phyloP scores from a whole-genome alignment of 2,329 filamentous ascomycete species.

The Claviceps humidiphila region DNA sequence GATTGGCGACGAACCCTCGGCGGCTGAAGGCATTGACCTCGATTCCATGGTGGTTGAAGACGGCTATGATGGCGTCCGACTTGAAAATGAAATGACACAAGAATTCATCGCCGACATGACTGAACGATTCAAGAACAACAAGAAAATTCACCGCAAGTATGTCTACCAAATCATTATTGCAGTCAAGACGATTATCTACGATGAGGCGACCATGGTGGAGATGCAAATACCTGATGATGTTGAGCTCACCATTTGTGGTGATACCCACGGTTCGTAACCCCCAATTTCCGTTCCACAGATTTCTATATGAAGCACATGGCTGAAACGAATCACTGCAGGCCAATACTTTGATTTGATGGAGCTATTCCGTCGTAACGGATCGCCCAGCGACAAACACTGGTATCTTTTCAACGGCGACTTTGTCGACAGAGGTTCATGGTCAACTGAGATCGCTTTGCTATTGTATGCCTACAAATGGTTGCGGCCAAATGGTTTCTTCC shows the following conservation, averaged over 20 bases:
- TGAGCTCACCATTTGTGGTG: slow-evolving; percentile 85
- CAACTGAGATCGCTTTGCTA: slow-evolving; percentile 85
- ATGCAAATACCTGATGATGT: slow-evolving; percentile 65
- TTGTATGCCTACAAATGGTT: slow-evolving; percentile 97
- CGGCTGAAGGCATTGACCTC: slow-evolving; percentile 78
- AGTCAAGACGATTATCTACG: slow-evolving; percentile 78
- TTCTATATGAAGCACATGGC: neutral
- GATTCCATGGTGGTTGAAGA: slow-evolving; percentile 73
- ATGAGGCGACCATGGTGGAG: slow-evolving; percentile 96
- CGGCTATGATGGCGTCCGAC: slow-evolving; percentile 68
- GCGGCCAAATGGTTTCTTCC: slow-evolving; percentile 73
- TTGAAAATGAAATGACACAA: slow-evolving; percentile 78
- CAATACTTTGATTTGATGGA: slow-evolving; percentile 98
- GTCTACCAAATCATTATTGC: slow-evolving; percentile 92
- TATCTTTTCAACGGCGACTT: slow-evolving; percentile 99
- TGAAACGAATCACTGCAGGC: slow-evolving; percentile 33
- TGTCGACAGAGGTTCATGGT: slow-evolving; percentile 95
- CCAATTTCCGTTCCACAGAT: neutral
- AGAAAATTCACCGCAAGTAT: slow-evolving; percentile 92
- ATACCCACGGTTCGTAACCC: slow-evolving; percentile 66
- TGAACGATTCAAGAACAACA: slow-evolving; percentile 86
- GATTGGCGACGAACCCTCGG: slow-evolving; percentile 80
- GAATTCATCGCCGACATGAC: slow-evolving; percentile 98
- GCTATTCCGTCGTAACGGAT: slow-evolving; percentile 84
- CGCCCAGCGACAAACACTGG: slow-evolving; percentile 71